Evolutionary conservation across 305 asterid species (phyloP), one percentile per base, ranked within the genome.

Genomic region (Fraxinus nigra): DNA sequence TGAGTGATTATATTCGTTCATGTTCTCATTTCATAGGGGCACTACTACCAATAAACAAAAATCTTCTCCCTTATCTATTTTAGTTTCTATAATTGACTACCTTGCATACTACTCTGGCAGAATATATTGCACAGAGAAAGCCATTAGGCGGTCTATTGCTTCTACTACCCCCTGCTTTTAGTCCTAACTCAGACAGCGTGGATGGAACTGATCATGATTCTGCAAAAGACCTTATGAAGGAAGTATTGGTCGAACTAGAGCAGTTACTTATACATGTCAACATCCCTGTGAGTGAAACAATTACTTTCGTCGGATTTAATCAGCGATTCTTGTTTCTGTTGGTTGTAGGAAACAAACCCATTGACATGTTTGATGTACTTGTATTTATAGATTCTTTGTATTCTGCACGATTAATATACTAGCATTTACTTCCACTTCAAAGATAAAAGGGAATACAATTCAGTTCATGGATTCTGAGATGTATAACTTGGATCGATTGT

Each of bases 121-220:
- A 93, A 81, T 96, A 93, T 88, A 90, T 94, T 86, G 94, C 79
- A 78, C 94, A 93, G 86, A 88, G 84, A 85, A 96, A 93, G 89
- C 92, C 92, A 77, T 87, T 96, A 81, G 99, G 99, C 37, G 98
- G 98, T 78, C 83, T 96, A 79, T 91, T 96, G 81, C 90, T 96
- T 84, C 87, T 96, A 85, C 93, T 96, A 78, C 99, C 98, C 81
- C 91, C 89, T 26, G 84, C 89, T 37, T 90, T 92, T 81, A 89
- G 87, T 84, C 93, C 95, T 69, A 81, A 87, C 82, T 63, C 73
- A 7, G 94, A 88, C 40, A 75, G 78, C 38, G 85, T 63, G 48
- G 89, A 48, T 85, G 92, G 82, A 78, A 81, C 84, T 78, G 92
- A 84, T 84, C 75, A 75, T 34, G 87, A 75, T 87, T 80, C 88